These are phyloP conservation scores for Heliosperma pusillum DNA, from an alignment of 148 eudicot genomes.

Conservation along the genomic window DNA sequence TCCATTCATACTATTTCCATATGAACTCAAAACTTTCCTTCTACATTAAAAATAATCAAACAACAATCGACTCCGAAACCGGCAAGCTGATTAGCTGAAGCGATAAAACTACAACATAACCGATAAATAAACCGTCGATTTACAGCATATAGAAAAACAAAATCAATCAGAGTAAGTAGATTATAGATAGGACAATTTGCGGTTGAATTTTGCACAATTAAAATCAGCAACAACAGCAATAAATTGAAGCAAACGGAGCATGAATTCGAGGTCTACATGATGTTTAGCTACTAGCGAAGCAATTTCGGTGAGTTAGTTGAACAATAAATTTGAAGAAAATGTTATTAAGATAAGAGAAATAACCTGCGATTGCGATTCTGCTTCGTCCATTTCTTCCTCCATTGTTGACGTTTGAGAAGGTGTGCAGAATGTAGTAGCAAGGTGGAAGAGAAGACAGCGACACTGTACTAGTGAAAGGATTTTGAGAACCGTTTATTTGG, in stretches of 20 bases:
- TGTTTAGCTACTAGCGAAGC: not conserved
- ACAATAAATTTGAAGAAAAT: not conserved
- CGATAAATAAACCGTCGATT: not conserved
- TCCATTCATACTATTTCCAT: not conserved
- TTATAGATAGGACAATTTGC: too few relatives aligned
- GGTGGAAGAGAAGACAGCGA: not conserved
- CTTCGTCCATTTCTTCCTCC: constrained; percentile 77
- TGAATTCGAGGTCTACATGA: not conserved
- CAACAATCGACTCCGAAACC: not conserved
- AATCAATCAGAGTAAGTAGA: too few relatives aligned
- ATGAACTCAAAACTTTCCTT: not conserved
- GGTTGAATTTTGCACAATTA: not conserved
- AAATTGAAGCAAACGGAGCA: constrained; percentile 8
- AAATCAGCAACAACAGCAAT: not conserved
- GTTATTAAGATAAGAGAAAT: not conserved
- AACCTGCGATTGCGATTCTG: constrained; percentile 72
- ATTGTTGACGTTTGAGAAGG: constrained; percentile 10
- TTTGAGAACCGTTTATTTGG: too few relatives aligned
- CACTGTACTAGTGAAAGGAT: too few relatives aligned
- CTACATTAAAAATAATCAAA: not conserved
- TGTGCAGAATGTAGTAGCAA: not conserved
- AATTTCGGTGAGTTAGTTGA: not conserved
- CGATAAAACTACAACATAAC: not conserved
- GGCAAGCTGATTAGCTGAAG: not conserved
- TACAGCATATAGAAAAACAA: too few relatives aligned